Percentiles rank a stretch among this genome's conserved stretches.
These are phyloP conservation scores for Pleurotus citrinopileatus DNA, from an alignment of 768 basidiomycete genomes.

Conservation along the genomic window DNA sequence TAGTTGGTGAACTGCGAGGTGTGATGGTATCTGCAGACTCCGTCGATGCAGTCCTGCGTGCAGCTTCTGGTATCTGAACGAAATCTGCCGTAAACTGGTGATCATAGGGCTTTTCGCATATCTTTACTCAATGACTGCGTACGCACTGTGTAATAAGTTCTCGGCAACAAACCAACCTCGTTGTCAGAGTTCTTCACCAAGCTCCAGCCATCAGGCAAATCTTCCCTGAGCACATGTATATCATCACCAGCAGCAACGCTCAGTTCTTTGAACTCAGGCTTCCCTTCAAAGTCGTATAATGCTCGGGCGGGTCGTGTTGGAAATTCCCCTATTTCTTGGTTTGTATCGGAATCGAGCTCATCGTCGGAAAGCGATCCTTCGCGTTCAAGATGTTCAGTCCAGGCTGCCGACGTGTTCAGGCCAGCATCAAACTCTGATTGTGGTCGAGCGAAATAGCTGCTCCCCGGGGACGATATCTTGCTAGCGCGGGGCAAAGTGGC, in stretches of 20 bases:
- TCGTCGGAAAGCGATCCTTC: slow-evolving; percentile 56
- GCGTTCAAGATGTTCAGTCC: slow-evolving; percentile 61
- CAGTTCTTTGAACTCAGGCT: slow-evolving; percentile 72
- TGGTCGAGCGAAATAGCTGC: slow-evolving; percentile 20
- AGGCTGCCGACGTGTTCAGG: slow-evolving; percentile 73
- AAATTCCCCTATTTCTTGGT: slow-evolving; percentile 26
- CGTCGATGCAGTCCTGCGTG: slow-evolving; percentile 32
- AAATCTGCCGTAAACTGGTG: slow-evolving; percentile 67
- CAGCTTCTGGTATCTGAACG: slow-evolving; percentile 20
- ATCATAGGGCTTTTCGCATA: neutral
- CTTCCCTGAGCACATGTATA: slow-evolving; percentile 67
- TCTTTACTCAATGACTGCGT: neutral
- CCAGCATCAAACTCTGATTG: slow-evolving; percentile 69
- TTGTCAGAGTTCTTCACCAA: slow-evolving; percentile 56
- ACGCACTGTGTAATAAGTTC: slow-evolving; percentile 70
- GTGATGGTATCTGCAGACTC: slow-evolving; percentile 49
- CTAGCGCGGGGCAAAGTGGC: slow-evolving; percentile 31
- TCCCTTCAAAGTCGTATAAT: slow-evolving; percentile 73
- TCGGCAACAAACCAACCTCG: slow-evolving; percentile 67
- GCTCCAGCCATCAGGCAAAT: slow-evolving; percentile 80
- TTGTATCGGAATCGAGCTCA: slow-evolving; percentile 33
- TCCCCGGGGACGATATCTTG: slow-evolving; percentile 21
- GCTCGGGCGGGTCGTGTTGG: slow-evolving; percentile 55
- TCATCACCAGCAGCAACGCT: slow-evolving; percentile 66
- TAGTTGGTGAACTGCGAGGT: slow-evolving; percentile 40